Evolutionary conservation across 2,329 filamentous ascomycete species (phyloP).

Genomic region (Emmonsiellopsis sp.): DNA sequence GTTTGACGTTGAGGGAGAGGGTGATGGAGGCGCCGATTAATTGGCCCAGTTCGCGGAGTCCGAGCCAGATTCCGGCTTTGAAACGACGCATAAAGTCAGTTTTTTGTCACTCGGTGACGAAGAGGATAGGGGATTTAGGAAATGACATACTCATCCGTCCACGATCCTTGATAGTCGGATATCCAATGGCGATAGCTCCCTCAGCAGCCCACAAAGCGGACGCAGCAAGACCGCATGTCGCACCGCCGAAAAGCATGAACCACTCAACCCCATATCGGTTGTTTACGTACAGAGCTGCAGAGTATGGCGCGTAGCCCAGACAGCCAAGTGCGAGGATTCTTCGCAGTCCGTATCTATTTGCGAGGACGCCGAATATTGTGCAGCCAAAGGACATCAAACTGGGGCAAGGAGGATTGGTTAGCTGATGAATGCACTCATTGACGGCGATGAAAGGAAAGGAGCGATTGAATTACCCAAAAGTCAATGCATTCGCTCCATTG

Average conservation of each 20-base stretch:
- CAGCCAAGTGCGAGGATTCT: slow-evolving; percentile 33
- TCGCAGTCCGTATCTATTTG: slow-evolving; percentile 31
- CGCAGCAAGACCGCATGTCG: slow-evolving; percentile 32
- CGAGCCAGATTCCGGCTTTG: slow-evolving; percentile 42
- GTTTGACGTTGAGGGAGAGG: slow-evolving; percentile 38
- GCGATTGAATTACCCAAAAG: slow-evolving; percentile 22
- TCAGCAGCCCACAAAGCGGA: slow-evolving; percentile 31
- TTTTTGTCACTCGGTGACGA: neutral
- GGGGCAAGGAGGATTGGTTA: neutral
- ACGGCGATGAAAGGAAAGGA: neutral
- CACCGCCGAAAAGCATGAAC: slow-evolving; percentile 38
- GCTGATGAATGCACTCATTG: neutral
- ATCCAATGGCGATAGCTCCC: slow-evolving; percentile 33
- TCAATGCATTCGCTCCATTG: slow-evolving; percentile 36
- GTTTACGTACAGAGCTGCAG: slow-evolving; percentile 36
- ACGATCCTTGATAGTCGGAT: slow-evolving; percentile 35
- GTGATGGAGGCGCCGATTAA: slow-evolving; percentile 44
- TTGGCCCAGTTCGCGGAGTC: slow-evolving; percentile 43
- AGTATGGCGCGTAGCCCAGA: slow-evolving; percentile 37
- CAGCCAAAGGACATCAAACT: slow-evolving; percentile 41
- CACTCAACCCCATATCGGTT: slow-evolving; percentile 37
- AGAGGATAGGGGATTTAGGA: neutral
- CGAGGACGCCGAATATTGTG: slow-evolving; percentile 31
- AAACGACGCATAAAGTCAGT: neutral
- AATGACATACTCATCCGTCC: slow-evolving; percentile 21